phyloP scores from a whole-genome alignment of 2,329 filamentous ascomycete genomes.

The Sphaceloma murrayae region DNA sequence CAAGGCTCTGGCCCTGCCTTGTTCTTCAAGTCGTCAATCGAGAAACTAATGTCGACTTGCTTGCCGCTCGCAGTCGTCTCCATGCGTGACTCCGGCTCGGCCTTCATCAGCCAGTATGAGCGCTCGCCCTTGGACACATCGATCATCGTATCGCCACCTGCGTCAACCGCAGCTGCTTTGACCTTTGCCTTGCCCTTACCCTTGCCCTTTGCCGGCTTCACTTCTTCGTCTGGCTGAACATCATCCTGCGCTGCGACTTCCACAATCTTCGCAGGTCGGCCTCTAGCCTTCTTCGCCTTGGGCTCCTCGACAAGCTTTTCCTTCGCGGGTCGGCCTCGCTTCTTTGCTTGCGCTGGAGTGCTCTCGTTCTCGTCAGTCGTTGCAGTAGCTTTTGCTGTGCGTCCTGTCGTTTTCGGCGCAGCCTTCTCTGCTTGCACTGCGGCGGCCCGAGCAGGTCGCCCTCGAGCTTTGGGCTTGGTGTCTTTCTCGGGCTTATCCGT shows the following conservation, averaged over 20 bases:
- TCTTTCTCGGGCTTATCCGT: conserved; percentile 18
- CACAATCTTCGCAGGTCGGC: conserved; percentile 19
- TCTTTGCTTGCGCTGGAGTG: conserved; percentile 22
- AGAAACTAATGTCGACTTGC: conserved; percentile 80
- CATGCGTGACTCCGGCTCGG: conserved; percentile 70
- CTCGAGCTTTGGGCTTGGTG: conserved; percentile 23
- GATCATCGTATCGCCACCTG: conserved; percentile 10
- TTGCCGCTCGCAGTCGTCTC: conserved; percentile 61
- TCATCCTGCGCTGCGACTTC: conserved; percentile 18
- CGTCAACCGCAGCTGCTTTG: conserved; percentile 5
- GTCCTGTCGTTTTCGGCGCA: conserved; percentile 11
- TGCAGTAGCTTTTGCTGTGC: conserved; percentile 15
- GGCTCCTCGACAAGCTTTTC: conserved; percentile 2
- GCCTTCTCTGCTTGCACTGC: conserved; percentile 11
- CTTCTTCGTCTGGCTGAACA: conserved; percentile 16
- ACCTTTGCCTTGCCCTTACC: conserved; percentile 21
- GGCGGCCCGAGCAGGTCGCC: conserved; percentile 25
- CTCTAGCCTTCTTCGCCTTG: conserved; percentile 20
- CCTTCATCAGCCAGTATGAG: conserved; percentile 43
- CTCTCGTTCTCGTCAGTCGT: conserved; percentile 20
- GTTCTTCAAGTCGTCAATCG: conserved; percentile 76
- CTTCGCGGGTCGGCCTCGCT: conserved; percentile 23
- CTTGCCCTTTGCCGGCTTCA: conserved; percentile 10
- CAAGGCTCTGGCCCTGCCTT: conserved; percentile 74
- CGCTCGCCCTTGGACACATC: conserved; percentile 18